Percentiles rank a stretch among this genome's conserved stretches.
Conservation (phyloP, 306 rosid genomes). For the Cucurbita moschata region DNA sequence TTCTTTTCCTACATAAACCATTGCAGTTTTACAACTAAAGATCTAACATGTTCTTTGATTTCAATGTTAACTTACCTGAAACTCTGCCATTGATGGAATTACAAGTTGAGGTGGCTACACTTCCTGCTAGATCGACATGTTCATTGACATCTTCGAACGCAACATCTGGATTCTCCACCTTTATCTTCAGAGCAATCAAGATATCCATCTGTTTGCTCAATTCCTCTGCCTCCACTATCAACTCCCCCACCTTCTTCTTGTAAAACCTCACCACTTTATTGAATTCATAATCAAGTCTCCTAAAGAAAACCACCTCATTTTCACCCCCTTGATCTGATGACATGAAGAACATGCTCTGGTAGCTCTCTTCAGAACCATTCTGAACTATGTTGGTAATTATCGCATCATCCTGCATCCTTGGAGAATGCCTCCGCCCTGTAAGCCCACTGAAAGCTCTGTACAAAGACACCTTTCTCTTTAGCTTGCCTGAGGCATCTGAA, state of each 20-base stretch:
- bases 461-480: slow-evolving; percentile 37
- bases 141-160: slow-evolving; percentile 2
- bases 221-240: slow-evolving; percentile 51
- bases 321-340: slow-evolving; percentile 32
- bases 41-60: neutral
- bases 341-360: slow-evolving; percentile 37
- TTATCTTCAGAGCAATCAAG: slow-evolving; percentile 49
- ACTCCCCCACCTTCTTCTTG: slow-evolving; percentile 31
- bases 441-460: slow-evolving; percentile 68
- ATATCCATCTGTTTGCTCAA: slow-evolving; percentile 60
- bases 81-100: slow-evolving; percentile 5
- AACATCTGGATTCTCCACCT: slow-evolving; percentile 38
- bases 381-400: slow-evolving; percentile 26
- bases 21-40: neutral
- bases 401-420: slow-evolving; percentile 34
- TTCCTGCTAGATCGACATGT: slow-evolving; percentile 9
- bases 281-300: slow-evolving; percentile 54
- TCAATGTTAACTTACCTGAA: slow-evolving; percentile 19
- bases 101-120: slow-evolving; percentile 9
- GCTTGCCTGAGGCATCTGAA: neutral
- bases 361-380: slow-evolving; percentile 20
- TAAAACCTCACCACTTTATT: slow-evolving; percentile 53
- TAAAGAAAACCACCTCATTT: slow-evolving; percentile 38
- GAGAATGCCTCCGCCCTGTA: slow-evolving; percentile 18
- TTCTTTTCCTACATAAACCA: neutral